phyloP scores from a whole-genome alignment of 257 asterid species.

The Nicotiana tabacum region DNA sequence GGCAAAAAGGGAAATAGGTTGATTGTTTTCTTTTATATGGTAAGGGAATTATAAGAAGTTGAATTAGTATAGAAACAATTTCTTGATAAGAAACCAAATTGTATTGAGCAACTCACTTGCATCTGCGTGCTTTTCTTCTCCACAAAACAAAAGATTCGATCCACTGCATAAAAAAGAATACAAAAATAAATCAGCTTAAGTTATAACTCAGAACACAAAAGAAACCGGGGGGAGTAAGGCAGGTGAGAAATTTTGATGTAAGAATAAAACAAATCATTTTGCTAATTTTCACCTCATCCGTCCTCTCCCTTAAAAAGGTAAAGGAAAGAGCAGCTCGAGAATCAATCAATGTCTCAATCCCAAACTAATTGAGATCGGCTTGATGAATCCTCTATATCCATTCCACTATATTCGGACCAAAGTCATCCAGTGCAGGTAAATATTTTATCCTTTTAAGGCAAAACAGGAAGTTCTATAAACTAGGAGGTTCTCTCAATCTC shows the following conservation, averaged over 20 bases:
- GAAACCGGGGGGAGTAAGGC: background rate
- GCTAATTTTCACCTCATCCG: background rate
- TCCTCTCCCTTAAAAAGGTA: no score
- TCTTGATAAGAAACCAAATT: background rate
- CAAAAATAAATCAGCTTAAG: conserved; percentile 22
- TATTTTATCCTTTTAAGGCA: no score
- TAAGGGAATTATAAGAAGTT: background rate
- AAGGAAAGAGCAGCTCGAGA: no score
- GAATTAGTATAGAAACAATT: background rate
- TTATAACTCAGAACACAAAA: background rate
- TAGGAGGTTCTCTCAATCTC: no score
- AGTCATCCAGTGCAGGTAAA: no score
- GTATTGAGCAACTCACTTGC: conserved; percentile 57
- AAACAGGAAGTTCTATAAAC: no score
- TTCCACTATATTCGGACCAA: no score
- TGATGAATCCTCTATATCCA: no score
- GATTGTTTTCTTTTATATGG: background rate
- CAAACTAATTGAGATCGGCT: no score
- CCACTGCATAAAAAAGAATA: conserved; percentile 58
- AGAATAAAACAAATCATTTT: background rate
- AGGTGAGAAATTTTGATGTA: background rate
- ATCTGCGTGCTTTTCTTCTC: conserved; percentile 66
- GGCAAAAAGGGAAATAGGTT: background rate
- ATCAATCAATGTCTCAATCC: no score
- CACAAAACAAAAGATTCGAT: conserved; percentile 58